Conservation (phyloP, 345 rosid species). For the Gossypium mustelinum region DNA sequence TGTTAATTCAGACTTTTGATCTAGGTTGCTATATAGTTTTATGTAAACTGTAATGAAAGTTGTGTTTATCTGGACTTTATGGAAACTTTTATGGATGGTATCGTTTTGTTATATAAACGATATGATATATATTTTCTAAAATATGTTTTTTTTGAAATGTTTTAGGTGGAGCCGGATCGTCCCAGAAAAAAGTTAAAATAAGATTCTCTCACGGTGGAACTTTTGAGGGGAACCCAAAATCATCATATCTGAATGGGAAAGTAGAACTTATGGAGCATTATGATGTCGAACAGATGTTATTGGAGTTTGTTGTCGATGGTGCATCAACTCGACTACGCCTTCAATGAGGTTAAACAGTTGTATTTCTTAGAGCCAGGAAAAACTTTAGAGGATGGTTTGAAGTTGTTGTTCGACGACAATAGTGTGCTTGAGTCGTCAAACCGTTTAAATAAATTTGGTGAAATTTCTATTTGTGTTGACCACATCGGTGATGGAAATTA, state of each 20-base stretch:
- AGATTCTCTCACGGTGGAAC: not conserved
- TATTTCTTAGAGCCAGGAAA: not conserved
- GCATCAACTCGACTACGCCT: not conserved
- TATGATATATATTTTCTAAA: not conserved
- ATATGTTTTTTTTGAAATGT: not conserved
- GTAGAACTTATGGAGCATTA: not conserved
- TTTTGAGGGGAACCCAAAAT: not conserved
- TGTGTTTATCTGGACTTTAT: no score
- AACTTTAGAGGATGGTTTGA: not conserved
- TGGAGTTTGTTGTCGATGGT: not conserved
- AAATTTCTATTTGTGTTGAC: no score
- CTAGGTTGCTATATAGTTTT: no score
- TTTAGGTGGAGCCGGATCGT: not conserved
- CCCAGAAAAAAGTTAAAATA: not conserved
- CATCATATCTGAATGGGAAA: not conserved
- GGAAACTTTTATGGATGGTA: no score
- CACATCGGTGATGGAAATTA: not conserved
- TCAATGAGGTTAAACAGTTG: not conserved
- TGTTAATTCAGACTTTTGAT: no score
- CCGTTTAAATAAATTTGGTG: not conserved
- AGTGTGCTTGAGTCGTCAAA: not conserved
- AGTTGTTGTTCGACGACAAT: not conserved
- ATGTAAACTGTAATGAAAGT: no score
- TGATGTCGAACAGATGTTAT: not conserved
- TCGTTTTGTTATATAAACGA: no score